Evolutionary conservation across 2,329 filamentous ascomycete species (phyloP), one percentile per base, ranked within the genome.

Genomic region (Fusarium nodosum): DNA sequence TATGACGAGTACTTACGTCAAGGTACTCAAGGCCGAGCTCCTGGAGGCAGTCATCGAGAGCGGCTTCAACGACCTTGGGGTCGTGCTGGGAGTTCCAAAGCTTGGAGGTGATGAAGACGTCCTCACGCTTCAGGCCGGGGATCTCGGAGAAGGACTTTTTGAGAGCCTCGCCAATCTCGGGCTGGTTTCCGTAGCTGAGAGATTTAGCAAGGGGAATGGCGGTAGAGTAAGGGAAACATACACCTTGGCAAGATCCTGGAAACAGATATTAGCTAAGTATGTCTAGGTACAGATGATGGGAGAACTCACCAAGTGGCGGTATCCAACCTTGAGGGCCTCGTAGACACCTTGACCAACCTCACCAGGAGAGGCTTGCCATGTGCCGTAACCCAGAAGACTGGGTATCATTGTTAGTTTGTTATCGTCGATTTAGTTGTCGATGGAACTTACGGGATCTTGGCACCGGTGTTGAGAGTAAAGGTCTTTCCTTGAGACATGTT

Each of bases 71-170:
- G 41, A 84, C 79, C 66, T 83, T 78, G 66, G 80, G 78, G 60
- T 79, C 77, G 60, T 80, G 78, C 53, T 77, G 80, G 13, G 82
- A 79, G 58, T 81, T 78, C 93, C 93, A 97, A 41, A 86, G 82
- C 77, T 90, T 90, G 72, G 87, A 89, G 39, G 85, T 87, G 66
- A 94, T 81, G 82, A 87, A 93, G 74, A 94, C 87, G 74, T 90
- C 84, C 73, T 88, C 85, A 46, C 91, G 88, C 13, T 89, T 86
- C 2, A 92, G 79, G 58, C 87, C 87, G 26, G 87, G 87, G 69
- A 88, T 85, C 53, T 91, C 94, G 91, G 76, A 88, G 88, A 81
- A 93, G 91, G 56, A 90, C 91, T 58, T 58, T 47, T 58, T 58
- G 15, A 58, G 28, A 18, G 55, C 55, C 47, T 58, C 55, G 12